A percentile compares a stretch with the other conserved stretches of the same genome.
These are phyloP conservation scores for Fusarium tjaetaba DNA, from an alignment of 2,329 filamentous ascomycete genomes.

Conservation along the genomic window DNA sequence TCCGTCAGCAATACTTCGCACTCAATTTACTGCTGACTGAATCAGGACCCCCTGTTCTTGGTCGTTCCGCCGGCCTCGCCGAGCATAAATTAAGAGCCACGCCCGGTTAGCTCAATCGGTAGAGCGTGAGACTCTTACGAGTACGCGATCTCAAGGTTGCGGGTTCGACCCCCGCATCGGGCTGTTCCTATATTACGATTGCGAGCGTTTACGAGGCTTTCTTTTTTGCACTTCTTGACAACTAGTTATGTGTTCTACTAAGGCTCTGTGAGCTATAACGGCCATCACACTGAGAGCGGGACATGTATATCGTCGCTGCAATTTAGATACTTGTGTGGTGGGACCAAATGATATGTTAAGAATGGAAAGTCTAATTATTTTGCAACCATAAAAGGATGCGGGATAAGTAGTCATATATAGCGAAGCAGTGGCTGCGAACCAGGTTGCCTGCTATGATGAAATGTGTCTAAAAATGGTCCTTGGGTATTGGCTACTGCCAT, in stretches of 20 bases:
- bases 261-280: background rate
- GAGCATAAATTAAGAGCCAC: slow-evolving; percentile 35
- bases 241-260: background rate
- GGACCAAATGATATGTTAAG: rapidly evolving
- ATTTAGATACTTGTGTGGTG: too few species aligned
- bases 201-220: slow-evolving; percentile 18
- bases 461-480: background rate
- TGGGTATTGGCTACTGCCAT: too few species aligned
- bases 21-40: background rate
- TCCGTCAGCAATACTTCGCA: background rate
- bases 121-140: slow-evolving; percentile 75
- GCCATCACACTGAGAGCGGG: too few species aligned
- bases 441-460: background rate
- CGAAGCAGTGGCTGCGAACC: background rate
- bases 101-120: slow-evolving; percentile 53
- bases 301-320: too few species aligned
- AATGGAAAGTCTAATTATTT: background rate
- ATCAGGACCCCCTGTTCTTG: background rate
- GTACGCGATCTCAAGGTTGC: slow-evolving; percentile 62
- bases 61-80: rapidly evolving
- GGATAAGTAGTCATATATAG: background rate
- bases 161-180: slow-evolving; percentile 62
- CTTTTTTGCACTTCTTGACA: background rate
- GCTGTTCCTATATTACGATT: slow-evolving; percentile 42
- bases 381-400: background rate